Evolutionary conservation across 192 early-diverging fungal genomes (phyloP).

Genomic region (Coemansia sp.): DNA sequence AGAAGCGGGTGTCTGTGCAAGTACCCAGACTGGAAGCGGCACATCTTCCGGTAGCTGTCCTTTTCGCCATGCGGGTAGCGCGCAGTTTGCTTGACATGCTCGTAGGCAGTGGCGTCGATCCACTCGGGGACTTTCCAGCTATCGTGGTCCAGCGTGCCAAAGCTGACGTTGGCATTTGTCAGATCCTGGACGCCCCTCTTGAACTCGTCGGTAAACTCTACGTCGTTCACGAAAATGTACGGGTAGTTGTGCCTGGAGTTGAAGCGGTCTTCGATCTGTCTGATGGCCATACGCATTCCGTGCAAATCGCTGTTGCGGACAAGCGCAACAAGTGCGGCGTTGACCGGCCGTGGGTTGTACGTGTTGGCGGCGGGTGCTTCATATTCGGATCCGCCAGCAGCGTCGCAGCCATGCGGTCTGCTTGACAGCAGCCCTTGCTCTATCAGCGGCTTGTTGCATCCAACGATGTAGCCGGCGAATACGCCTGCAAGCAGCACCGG

Average conservation of each 20-base stretch:
- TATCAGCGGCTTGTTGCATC: slow-evolving; percentile 15
- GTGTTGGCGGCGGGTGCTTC: neutral
- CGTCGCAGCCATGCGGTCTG: neutral
- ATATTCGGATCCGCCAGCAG: neutral
- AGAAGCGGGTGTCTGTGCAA: slow-evolving; percentile 46
- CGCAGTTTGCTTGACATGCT: slow-evolving; percentile 2
- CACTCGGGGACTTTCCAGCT: slow-evolving; percentile 22
- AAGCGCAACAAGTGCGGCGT: slow-evolving; percentile 63
- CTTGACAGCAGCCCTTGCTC: neutral
- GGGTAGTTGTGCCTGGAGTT: slow-evolving; percentile 72
- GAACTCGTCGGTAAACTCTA: slow-evolving; percentile 67
- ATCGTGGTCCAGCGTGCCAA: slow-evolving; percentile 23
- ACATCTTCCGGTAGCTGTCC: slow-evolving; percentile 47
- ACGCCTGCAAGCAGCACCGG: slow-evolving; percentile 26
- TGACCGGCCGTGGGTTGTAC: slow-evolving; percentile 13
- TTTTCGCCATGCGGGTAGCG: slow-evolving; percentile 35
- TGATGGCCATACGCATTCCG: slow-evolving; percentile 54
- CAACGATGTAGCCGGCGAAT: slow-evolving; percentile 27
- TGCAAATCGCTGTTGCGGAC: slow-evolving; percentile 66
- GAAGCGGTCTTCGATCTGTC: slow-evolving; percentile 66
- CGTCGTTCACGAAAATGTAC: slow-evolving; percentile 77
- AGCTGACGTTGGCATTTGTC: slow-evolving; percentile 18
- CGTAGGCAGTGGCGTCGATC: slow-evolving; percentile 1
- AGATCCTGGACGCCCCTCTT: slow-evolving; percentile 41
- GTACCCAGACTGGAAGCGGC: slow-evolving; percentile 44